phyloP scores from a whole-genome alignment of 176 grass and related monocot species.

The Chrysopogon serrulatus region DNA sequence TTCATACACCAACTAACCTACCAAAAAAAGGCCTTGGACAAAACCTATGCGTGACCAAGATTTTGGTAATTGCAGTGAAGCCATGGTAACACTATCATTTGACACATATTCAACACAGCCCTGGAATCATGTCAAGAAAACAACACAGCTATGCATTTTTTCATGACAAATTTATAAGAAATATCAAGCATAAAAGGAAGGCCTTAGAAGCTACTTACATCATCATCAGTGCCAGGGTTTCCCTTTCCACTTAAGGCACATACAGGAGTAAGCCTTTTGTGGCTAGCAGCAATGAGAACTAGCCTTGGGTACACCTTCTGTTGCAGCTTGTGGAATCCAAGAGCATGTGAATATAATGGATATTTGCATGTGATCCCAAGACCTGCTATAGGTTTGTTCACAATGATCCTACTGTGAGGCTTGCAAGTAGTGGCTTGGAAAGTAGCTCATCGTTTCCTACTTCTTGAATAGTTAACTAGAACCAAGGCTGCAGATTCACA shows the following conservation, averaged over 20 bases:
- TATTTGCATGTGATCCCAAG: constrained; percentile 31
- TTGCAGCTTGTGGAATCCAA: constrained; percentile 34
- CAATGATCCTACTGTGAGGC: constrained; percentile 46
- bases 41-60: neutral
- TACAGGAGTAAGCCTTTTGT: constrained; percentile 38
- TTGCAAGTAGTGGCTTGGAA: constrained; percentile 68
- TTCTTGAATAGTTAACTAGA: constrained; percentile 36
- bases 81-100: neutral
- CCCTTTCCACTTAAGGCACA: constrained; percentile 38
- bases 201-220: constrained; percentile 43
- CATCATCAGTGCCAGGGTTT: constrained; percentile 32
- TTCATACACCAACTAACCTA: neutral
- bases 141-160: neutral
- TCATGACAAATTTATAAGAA: neutral
- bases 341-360: constrained; percentile 29
- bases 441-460: constrained; percentile 54
- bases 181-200: constrained; percentile 4
- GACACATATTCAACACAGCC: neutral
- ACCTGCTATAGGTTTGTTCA: constrained; percentile 34
- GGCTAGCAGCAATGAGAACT: constrained; percentile 33
- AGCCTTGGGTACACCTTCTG: constrained; percentile 36
- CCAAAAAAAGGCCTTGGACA: neutral
- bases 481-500: constrained; percentile 23
- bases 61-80: neutral
- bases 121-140: neutral